These are phyloP conservation scores for Aspergillus hiratsukae DNA, from an alignment of 2,329 filamentous ascomycete genomes.

Conservation along the genomic window DNA sequence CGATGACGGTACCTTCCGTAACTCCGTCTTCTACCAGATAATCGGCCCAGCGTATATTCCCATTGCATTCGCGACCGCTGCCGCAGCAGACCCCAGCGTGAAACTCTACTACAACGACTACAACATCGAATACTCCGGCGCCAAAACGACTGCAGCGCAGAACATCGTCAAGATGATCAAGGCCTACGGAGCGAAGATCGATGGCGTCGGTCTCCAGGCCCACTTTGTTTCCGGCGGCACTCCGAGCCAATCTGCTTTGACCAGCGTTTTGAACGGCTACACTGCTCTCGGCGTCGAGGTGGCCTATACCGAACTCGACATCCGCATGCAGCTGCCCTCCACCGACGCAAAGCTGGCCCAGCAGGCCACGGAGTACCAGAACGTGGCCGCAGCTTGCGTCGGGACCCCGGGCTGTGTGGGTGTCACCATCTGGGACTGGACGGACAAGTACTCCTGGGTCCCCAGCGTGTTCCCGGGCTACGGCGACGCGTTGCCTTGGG, in stretches of 20 bases:
- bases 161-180: constrained; percentile 38
- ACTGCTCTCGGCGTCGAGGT: constrained; percentile 38
- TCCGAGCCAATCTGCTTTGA: constrained; percentile 37
- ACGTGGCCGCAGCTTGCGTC: constrained; percentile 28
- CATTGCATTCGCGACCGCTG: constrained; percentile 44
- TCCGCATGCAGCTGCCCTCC: constrained; percentile 40
- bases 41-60: constrained; percentile 45
- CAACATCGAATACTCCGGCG: constrained; percentile 37
- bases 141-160: constrained; percentile 32
- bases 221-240: constrained; percentile 39
- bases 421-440: constrained; percentile 41
- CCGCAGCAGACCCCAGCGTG: constrained; percentile 55
- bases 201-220: constrained; percentile 46
- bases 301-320: constrained; percentile 46
- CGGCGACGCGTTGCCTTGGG: constrained; percentile 44
- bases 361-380: constrained; percentile 31
- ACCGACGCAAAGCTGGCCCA: constrained; percentile 22
- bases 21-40: constrained; percentile 38
- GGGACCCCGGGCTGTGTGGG: constrained; percentile 29
- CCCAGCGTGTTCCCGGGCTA: constrained; percentile 39
- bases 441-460: constrained; percentile 46
- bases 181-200: constrained; percentile 39
- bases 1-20: constrained; percentile 44
- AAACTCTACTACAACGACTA: constrained; percentile 46
- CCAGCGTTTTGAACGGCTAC: constrained; percentile 36